Base-by-base conservation (phyloP, 805 yeast genomes). In the Blastobotrys parvus region DNA sequence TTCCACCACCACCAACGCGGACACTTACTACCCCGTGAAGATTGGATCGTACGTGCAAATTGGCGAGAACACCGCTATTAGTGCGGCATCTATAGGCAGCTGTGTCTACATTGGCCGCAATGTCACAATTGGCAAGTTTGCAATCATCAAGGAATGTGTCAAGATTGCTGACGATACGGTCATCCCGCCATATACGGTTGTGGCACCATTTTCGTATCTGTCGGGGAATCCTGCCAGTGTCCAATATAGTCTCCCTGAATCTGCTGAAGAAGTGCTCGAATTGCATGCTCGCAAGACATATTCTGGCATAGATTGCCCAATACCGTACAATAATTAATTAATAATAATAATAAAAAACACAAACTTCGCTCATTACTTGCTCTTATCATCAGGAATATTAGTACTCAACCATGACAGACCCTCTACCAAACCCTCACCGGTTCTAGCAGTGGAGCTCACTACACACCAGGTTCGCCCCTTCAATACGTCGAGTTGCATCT, bases 391-490 rank as follows among this genome's bases (percentile, higher is more conserved):
- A 11, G 65, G 58, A 54, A 68, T 71, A 53, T 84, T 82, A 47
- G 73, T 75, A 13, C 89, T 75, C 40, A 87, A 74, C 95, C 95
- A 87, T 48, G 85, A 79, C 60, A 87, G 69, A 5, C 94, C 89
- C 62, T 88, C 96, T 35, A 80, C 79, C 47, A 88, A 70, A 15
- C 96, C 97, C 45, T 87, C 88, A 21, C 96, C 96, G 45, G 87
- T 82, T 49, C 80, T 75, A 25, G 95, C 96, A 53, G 87, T 80
- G 21, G 94, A 81, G 18, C 95, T 95, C 47, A 89, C 84, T 30
- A 89, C 94, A 40, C 92, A 82, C 94, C 94, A 89, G 43, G 81
- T 70, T 59, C 88, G 90, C 41, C 75, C 77, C 45, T 79, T 72
- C 54, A 77, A 72, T 44, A 77, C 61, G 40, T 73, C 67, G 62